A percentile compares a stretch with the other conserved stretches of the same genome.
Conservation (phyloP, 495 filamentous ascomycete species). For the Cudoniella acicularis region DNA sequence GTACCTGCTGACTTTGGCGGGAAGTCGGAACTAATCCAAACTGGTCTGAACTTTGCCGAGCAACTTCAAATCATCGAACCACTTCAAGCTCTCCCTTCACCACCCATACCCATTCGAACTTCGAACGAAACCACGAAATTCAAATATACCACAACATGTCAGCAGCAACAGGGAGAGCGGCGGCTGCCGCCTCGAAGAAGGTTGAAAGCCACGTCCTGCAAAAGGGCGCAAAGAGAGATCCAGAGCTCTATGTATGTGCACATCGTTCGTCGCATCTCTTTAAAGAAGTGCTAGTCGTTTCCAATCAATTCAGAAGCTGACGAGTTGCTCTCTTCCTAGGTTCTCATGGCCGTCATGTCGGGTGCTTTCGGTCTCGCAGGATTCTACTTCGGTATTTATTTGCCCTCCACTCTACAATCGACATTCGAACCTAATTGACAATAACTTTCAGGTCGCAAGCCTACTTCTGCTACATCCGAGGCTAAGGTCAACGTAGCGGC, state of each 20-base stretch:
- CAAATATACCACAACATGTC: slow-evolving; percentile 40
- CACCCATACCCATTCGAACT: slow-evolving; percentile 22
- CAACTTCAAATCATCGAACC: slow-evolving; percentile 29
- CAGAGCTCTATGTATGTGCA: slow-evolving; percentile 73
- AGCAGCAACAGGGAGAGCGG: slow-evolving; percentile 47
- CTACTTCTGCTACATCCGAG: slow-evolving; percentile 82
- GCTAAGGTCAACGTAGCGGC: slow-evolving; percentile 66
- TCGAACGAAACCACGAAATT: slow-evolving; percentile 19
- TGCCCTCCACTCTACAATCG: slow-evolving; percentile 8
- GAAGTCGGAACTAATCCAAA: background rate
- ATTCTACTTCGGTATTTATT: slow-evolving; percentile 78
- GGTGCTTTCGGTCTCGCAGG: slow-evolving; percentile 82
- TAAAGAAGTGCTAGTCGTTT: background rate
- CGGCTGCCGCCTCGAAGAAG: slow-evolving; percentile 33
- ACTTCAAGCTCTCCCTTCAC: slow-evolving; percentile 31
- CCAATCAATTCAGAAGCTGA: background rate
- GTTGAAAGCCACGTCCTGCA: slow-evolving; percentile 39
- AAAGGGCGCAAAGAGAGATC: slow-evolving; percentile 69
- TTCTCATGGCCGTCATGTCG: slow-evolving; percentile 89
- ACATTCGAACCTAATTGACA: slow-evolving; percentile 16
- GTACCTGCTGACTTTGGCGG: background rate
- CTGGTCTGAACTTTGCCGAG: background rate
- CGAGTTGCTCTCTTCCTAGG: slow-evolving; percentile 43
- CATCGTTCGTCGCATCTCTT: background rate
- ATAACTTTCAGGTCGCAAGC: slow-evolving; percentile 62